Evolutionary conservation across 2,329 filamentous ascomycete genomes (phyloP), one percentile per base, ranked within the genome.

Genomic region (Lachnellula arida): DNA sequence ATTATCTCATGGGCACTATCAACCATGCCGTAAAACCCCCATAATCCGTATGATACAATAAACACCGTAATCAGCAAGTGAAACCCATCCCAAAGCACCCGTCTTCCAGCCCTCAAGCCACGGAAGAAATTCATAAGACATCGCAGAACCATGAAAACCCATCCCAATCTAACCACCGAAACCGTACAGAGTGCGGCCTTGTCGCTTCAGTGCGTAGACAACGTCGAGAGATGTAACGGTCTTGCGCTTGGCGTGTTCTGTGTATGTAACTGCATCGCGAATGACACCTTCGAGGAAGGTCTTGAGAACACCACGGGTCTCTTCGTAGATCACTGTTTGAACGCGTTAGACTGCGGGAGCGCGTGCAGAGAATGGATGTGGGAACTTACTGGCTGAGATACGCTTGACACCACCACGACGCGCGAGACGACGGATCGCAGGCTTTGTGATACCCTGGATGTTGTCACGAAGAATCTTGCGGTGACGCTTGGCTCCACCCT

Each of bases 331-430:
- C 55, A 57, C 55, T 57, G 46, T 7, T 4, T 8, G 28, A 17
- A 43, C 19, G 39, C 15, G 46, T 64, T 52, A 51, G 19, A 23
- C 6, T 23, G 42, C 17, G 14, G 12, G 15, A 8, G n/a, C 15
- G 28, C 14, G 14, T 11, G 3, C 19, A 49, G 12, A 15, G 34
- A 32, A 8, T 11, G 28, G 28, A 4, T 1, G 14, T 25, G 47
- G n/a, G 23, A 51, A 64, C 62, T 75, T 84, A 89, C 86, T 95
- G 75, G 92, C 92, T 71, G 91, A 96, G 73, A 97, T 97, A 96
- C 92, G 92, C 89, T 97, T 97, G 84, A 97, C 92, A 92, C 92
- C 92, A 78, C 92, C 92, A 94, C 92, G 91, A 80, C 92, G 92
- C 66, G 92, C 92, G 75, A 97, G 91, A 94, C 92, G 92, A 72